Evolutionary conservation across 805 yeast genomes (phyloP).

Genomic region (Kodamaea kaohsiungensis): DNA sequence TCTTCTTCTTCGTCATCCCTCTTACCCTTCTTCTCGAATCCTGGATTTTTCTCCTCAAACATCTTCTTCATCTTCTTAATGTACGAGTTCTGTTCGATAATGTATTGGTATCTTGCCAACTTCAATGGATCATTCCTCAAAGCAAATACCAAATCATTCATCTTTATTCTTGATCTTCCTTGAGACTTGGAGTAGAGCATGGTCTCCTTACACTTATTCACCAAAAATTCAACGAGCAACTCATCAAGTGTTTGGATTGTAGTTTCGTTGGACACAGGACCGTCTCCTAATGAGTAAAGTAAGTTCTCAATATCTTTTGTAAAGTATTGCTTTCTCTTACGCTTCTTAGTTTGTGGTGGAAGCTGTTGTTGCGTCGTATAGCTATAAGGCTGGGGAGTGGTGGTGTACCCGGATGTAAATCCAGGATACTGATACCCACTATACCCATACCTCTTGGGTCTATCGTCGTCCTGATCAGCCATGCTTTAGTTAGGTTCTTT

Average conservation of each 20-base stretch:
- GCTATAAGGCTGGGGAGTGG: background rate
- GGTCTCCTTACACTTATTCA: slow-evolving; percentile 35
- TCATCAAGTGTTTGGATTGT: slow-evolving; percentile 43
- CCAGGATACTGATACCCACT: background rate
- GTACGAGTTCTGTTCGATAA: slow-evolving; percentile 36
- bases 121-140: slow-evolving; percentile 44
- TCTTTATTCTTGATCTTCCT: slow-evolving; percentile 39
- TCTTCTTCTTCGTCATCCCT: slow-evolving; percentile 13
- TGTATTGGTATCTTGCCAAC: slow-evolving; percentile 41
- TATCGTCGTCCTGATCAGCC: background rate
- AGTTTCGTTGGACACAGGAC: slow-evolving; percentile 39
- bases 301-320: slow-evolving; percentile 43
- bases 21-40: slow-evolving; percentile 11
- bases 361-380: background rate
- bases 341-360: slow-evolving; percentile 12
- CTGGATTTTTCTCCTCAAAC: slow-evolving; percentile 32
- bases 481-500: background rate
- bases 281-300: slow-evolving; percentile 43
- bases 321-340: slow-evolving; percentile 38
- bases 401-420: background rate
- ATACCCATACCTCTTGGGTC: background rate
- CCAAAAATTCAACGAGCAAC: slow-evolving; percentile 35
- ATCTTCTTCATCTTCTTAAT: slow-evolving; percentile 43
- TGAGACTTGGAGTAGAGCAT: slow-evolving; percentile 37
- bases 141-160: slow-evolving; percentile 44